These are phyloP conservation scores for Populus hybrid DNA, from an alignment of 441 rosid genomes.

Conservation along the genomic window DNA sequence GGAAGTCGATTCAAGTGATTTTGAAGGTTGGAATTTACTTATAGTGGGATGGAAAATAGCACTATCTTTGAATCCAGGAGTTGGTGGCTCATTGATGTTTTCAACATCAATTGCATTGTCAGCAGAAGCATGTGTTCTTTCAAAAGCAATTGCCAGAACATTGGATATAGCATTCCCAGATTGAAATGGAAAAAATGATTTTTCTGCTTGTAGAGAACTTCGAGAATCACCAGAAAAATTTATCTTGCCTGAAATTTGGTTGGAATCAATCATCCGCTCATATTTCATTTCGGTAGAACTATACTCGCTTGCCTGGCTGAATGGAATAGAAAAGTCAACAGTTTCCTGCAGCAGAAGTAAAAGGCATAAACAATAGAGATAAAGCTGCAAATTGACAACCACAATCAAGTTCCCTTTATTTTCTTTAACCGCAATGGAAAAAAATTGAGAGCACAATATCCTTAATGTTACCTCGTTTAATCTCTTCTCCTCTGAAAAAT, in stretches of 20 bases:
- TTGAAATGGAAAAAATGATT: conserved; percentile 23
- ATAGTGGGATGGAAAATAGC: conserved; percentile 31
- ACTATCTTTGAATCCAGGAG: conserved; percentile 64
- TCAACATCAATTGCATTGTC: conserved; percentile 34
- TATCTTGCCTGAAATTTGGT: conserved; percentile 22
- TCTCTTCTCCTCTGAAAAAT: conserved; percentile 28
- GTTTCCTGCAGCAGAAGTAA: conserved; percentile 37
- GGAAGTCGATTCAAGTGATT: conserved; percentile 36
- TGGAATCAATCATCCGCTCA: conserved; percentile 26
- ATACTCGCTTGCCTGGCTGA: conserved; percentile 18
- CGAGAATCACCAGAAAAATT: conserved; percentile 28
- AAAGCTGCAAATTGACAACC: neutral
- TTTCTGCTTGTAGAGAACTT: conserved; percentile 29
- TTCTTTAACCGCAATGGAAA: neutral
- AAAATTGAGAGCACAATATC: neutral
- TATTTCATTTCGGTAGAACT: conserved; percentile 22
- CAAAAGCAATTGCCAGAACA: conserved; percentile 44
- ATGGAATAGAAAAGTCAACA: conserved; percentile 27
- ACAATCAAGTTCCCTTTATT: neutral
- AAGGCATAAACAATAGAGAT: neutral
- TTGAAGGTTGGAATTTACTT: conserved; percentile 41
- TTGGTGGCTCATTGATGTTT: conserved; percentile 54
- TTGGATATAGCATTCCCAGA: conserved; percentile 37
- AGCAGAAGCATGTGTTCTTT: conserved; percentile 29
- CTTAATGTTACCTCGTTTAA: conserved; percentile 37